These are phyloP conservation scores for Mrakia blollopis DNA, from an alignment of 768 basidiomycete genomes.

Conservation along the genomic window DNA sequence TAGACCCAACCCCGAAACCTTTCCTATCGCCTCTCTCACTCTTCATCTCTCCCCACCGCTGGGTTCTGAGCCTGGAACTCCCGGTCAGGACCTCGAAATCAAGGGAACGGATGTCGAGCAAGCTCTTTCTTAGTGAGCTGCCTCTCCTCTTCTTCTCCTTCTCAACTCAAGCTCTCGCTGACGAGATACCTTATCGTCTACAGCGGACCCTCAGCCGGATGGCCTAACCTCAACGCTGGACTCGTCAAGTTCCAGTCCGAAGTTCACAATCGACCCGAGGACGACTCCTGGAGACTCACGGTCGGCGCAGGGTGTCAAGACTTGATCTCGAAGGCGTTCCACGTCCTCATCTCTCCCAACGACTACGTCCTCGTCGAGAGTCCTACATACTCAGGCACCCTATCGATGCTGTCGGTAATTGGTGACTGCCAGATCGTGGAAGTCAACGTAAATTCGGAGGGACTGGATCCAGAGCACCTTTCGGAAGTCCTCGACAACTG, in stretches of 20 bases:
- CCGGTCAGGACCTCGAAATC: neutral
- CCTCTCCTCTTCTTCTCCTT: too few species aligned
- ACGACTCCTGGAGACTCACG: conserved; percentile 60
- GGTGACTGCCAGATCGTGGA: conserved; percentile 44
- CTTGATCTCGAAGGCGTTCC: conserved; percentile 74
- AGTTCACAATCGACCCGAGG: conserved; percentile 38
- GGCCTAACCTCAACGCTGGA: conserved; percentile 19
- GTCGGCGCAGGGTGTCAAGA: conserved; percentile 86
- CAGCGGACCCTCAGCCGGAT: conserved; percentile 1
- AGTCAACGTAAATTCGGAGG: conserved; percentile 69
- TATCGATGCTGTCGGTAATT: conserved; percentile 41
- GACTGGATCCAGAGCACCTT: conserved; percentile 59
- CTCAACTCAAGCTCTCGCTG: too few species aligned
- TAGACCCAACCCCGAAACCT: neutral
- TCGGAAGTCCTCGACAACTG: conserved; percentile 67
- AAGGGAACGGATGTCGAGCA: neutral
- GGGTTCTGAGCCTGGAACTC: neutral
- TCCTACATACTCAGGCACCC: conserved; percentile 58
- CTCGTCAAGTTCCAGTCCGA: conserved; percentile 33
- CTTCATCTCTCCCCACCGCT: neutral
- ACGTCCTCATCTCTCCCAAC: conserved; percentile 68
- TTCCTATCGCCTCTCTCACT: neutral
- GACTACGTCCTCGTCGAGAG: conserved; percentile 77
- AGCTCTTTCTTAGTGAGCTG: neutral
- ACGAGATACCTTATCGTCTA: neutral